Percentiles rank a stretch among this genome's conserved stretches.
Evolutionary conservation across 1,284 basidiomycete genomes (phyloP).

Genomic region (Leccinum fallax): DNA sequence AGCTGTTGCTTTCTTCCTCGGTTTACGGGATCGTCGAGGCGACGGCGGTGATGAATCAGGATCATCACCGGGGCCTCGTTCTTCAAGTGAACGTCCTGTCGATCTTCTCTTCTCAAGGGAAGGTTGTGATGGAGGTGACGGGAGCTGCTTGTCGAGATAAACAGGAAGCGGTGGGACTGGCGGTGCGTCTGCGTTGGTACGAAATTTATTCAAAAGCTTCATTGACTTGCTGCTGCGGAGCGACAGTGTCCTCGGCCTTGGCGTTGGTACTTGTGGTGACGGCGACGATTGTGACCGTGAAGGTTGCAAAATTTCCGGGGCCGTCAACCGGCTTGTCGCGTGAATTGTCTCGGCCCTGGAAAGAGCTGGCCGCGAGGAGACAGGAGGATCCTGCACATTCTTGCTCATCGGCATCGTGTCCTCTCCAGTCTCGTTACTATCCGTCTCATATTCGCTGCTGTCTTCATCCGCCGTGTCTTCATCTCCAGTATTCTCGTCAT

Average conservation of each 20-base stretch:
- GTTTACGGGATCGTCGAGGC: slow-evolving; percentile 11
- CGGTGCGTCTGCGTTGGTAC: slow-evolving; percentile 25
- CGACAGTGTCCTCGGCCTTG: slow-evolving; percentile 44
- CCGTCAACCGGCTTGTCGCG: slow-evolving; percentile 3
- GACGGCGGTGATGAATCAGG: slow-evolving; percentile 3
- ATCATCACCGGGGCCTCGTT: slow-evolving; percentile 1
- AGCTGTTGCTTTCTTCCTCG: slow-evolving; percentile 46
- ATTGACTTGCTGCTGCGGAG: slow-evolving; percentile 49
- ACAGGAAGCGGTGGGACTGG: slow-evolving; percentile 47
- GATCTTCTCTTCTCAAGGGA: slow-evolving; percentile 12
- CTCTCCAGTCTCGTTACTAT: slow-evolving; percentile 30
- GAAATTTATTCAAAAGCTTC: slow-evolving; percentile 25
- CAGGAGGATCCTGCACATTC: slow-evolving; percentile 11
- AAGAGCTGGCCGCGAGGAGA: slow-evolving; percentile 3
- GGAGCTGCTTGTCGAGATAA: slow-evolving; percentile 32
- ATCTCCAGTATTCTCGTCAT: slow-evolving; percentile 32
- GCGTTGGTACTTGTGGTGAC: slow-evolving; percentile 8
- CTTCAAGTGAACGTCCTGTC: slow-evolving; percentile 9
- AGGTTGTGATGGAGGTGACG: slow-evolving; percentile 20
- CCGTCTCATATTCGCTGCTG: slow-evolving; percentile 44
- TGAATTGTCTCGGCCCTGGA: slow-evolving; percentile 5
- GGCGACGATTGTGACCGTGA: slow-evolving; percentile 16
- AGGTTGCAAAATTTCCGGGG: neutral
- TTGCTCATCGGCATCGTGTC: slow-evolving; percentile 39
- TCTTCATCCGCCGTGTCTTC: slow-evolving; percentile 52